These are phyloP conservation scores for Urostyla sp. DNA, from an alignment of 73 alveolate genomes.

Conservation along the genomic window DNA sequence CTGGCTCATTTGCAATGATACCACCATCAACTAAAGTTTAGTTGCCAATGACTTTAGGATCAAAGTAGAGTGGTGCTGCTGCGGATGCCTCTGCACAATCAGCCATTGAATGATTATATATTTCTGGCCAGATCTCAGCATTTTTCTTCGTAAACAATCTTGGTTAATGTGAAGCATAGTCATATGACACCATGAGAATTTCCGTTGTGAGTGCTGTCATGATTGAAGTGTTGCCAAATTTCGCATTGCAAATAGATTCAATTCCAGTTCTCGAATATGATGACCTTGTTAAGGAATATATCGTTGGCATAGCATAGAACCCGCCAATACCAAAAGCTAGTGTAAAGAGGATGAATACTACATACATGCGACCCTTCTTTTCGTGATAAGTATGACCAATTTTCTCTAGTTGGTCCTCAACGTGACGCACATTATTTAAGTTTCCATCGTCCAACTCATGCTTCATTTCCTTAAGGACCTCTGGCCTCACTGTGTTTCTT, in stretches of 20 bases:
- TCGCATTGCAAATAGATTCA: slow-evolving; percentile 9
- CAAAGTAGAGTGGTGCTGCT: slow-evolving; percentile 59
- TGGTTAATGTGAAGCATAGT: slow-evolving; percentile 23
- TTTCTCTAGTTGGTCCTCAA: slow-evolving; percentile 31
- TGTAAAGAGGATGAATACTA: slow-evolving; percentile 8
- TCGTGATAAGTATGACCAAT: slow-evolving; percentile 11
- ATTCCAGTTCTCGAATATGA: slow-evolving; percentile 16
- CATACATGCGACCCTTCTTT: slow-evolving; percentile 49
- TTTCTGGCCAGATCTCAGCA: slow-evolving; percentile 3
- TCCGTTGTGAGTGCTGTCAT: slow-evolving; percentile 20
- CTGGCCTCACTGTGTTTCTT: neutral
- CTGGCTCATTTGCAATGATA: slow-evolving; percentile 54
- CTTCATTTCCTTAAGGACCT: neutral
- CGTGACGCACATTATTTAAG: neutral
- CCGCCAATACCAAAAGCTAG: slow-evolving; percentile 7
- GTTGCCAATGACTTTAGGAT: slow-evolving; percentile 46
- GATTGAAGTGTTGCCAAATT: slow-evolving; percentile 22
- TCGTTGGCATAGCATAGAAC: slow-evolving; percentile 13
- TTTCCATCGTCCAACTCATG: neutral
- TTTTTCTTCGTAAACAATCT: slow-evolving; percentile 16
- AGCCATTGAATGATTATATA: neutral
- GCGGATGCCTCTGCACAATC: slow-evolving; percentile 30
- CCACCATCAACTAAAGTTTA: slow-evolving; percentile 53
- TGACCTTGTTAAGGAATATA: slow-evolving; percentile 6
- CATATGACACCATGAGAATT: slow-evolving; percentile 12